phyloP scores from a whole-genome alignment of 768 basidiomycete genomes.

The Solioccasus polychromus region DNA sequence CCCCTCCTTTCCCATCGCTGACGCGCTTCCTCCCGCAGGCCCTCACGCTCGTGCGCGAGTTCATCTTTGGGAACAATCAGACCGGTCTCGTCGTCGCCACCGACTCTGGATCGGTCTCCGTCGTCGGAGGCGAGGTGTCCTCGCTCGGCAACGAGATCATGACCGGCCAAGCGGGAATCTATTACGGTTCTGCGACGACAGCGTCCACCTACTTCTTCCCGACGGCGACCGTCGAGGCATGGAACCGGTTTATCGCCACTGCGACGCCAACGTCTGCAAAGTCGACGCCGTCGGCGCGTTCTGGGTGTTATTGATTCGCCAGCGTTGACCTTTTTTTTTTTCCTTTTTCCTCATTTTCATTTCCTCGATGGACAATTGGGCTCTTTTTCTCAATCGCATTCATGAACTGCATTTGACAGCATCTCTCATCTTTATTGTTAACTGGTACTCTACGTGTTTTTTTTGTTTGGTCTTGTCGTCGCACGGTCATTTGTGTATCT shows the following conservation, averaged over 20 bases:
- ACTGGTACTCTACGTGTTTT: no score
- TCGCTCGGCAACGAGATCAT: conserved; percentile 45
- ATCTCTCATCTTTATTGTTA: conserved; percentile 1
- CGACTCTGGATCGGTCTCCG: conserved; percentile 22
- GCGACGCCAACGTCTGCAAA: conserved; percentile 20
- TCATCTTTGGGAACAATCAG: conserved; percentile 59
- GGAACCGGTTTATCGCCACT: conserved; percentile 49
- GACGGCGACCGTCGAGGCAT: conserved; percentile 52
- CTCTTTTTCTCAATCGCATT: conserved; percentile 1
- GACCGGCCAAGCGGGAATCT: conserved; percentile 55
- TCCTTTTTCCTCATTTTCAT: neutral
- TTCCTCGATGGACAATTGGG: neutral
- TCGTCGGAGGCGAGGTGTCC: conserved; percentile 51
- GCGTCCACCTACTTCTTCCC: conserved; percentile 56
- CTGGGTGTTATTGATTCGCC: no score
- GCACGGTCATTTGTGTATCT: no score
- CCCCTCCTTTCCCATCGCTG: neutral
- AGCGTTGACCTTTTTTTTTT: neutral
- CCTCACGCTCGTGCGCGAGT: conserved; percentile 60
- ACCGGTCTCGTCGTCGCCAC: conserved; percentile 51
- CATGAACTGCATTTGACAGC: neutral
- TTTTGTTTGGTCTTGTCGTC: no score
- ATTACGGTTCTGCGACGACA: conserved; percentile 48
- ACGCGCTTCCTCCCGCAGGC: conserved; percentile 40
- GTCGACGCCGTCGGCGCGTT: neutral